Percentiles rank a stretch among this genome's conserved stretches.
phyloP scores from a whole-genome alignment of 345 rosid species.

The Alliaria petiolata region DNA sequence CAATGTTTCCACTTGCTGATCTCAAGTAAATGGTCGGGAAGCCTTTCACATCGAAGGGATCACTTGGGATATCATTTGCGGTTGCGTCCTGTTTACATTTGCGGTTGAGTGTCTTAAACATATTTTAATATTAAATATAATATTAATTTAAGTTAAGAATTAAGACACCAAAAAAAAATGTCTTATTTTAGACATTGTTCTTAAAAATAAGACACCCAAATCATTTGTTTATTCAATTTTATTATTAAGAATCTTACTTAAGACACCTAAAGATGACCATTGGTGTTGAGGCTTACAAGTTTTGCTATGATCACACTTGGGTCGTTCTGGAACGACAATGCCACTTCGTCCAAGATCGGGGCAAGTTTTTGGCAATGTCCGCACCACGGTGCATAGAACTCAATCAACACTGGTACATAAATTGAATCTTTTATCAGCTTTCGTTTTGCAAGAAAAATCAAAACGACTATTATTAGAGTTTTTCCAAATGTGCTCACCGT shows the following conservation, averaged over 20 bases:
- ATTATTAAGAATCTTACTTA: too few relatives aligned
- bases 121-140: too few relatives aligned
- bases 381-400: constrained; percentile 98
- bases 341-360: constrained; percentile 94
- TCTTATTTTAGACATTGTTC: too few relatives aligned
- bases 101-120: too few relatives aligned
- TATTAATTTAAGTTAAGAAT: too few relatives aligned
- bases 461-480: not conserved
- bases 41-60: constrained; percentile 69
- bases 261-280: too few relatives aligned
- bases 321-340: constrained; percentile 58
- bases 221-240: too few relatives aligned
- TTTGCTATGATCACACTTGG: constrained; percentile 68
- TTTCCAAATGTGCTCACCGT: constrained; percentile 48
- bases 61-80: constrained; percentile 70
- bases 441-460: too few relatives aligned
- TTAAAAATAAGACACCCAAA: too few relatives aligned
- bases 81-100: constrained; percentile 64
- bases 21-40: constrained; percentile 82
- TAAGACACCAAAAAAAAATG: too few relatives aligned
- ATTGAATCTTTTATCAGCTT: not conserved
- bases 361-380: constrained; percentile 94
- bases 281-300: constrained; percentile 68
- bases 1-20: constrained; percentile 60
- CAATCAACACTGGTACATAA: constrained; percentile 54